These are phyloP conservation scores for Nothophoma quercina DNA, from an alignment of 2,329 filamentous ascomycete genomes.

Conservation along the genomic window DNA sequence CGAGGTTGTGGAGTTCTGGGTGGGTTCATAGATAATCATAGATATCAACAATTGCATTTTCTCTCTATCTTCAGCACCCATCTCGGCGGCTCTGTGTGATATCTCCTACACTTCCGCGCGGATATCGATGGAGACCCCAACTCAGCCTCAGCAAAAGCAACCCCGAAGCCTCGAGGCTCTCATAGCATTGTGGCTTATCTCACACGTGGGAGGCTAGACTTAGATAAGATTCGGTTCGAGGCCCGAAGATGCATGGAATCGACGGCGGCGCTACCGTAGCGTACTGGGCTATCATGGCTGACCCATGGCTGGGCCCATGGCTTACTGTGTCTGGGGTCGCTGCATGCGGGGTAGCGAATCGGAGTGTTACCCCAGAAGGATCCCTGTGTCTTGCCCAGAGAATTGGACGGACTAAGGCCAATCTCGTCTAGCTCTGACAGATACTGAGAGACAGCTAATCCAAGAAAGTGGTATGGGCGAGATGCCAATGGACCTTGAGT, in stretches of 20 bases:
- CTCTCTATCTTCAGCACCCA: background rate
- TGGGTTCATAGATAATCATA: slow-evolving; percentile 4
- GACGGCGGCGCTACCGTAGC: slow-evolving; percentile 9
- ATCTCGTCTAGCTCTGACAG: background rate
- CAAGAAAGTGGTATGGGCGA: slow-evolving; percentile 3
- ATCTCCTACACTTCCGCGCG: background rate
- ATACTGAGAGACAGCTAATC: background rate
- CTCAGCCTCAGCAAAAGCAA: slow-evolving; percentile 3
- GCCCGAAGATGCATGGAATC: background rate
- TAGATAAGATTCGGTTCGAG: slow-evolving; percentile 3
- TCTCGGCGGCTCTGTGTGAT: background rate
- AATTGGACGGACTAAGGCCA: background rate
- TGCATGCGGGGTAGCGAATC: slow-evolving; percentile 9
- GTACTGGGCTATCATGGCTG: slow-evolving; percentile 1
- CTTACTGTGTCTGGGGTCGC: background rate
- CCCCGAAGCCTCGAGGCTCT: background rate
- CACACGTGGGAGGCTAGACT: slow-evolving; percentile 5
- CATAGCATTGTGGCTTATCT: slow-evolving; percentile 2
- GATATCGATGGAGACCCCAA: background rate
- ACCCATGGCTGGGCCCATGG: background rate
- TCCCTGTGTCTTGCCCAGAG: slow-evolving; percentile 10
- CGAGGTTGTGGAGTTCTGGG: background rate
- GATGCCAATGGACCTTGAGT: background rate
- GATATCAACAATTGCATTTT: background rate
- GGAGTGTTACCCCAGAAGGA: slow-evolving; percentile 9